Base-by-base conservation (phyloP, 2,329 filamentous ascomycete species). In the Ascochyta clinopodiicola region DNA sequence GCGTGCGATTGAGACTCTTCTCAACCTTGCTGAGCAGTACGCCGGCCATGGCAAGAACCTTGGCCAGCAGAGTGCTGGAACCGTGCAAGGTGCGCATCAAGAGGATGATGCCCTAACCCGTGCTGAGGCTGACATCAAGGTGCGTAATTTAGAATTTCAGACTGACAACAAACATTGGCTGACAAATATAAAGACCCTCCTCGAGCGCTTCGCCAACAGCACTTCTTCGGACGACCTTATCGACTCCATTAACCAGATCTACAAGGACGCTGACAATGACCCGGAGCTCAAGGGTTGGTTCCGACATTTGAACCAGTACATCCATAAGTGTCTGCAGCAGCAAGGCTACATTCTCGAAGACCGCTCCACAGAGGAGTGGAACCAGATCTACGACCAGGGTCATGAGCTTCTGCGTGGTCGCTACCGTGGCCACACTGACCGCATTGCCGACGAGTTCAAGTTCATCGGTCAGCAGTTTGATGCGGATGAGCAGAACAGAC, bases 161-260 rank as follows among this genome's bases (percentile, higher is more conserved):
- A 61, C 35, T 56, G 56, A 71, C 61, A 62, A 77, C 72, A 66
- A 73, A 68, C 67, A 77, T 68, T 76, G 77, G 79, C 82, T 85
- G 76, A 85, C 78, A 63, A 68, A 75, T 42, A 77, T 79, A 19
- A 82, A 91, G 86, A 91, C 87, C 8, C 82, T 99, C 19, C 88
- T 99, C 64, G 95, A 98, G 81, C 90, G 95, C 43, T 98, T 97
- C 68, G 95, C 95, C 72, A 98, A 99, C 76, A 88, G 88, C 70
- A 98, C 95, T 8, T 97, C 93, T 0, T 86, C 88, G 31, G 89
- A 96, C 61, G 91, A 96, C 63, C 80, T 98, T 4, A 92, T 95
- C 79, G 87, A 90, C 17, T 87, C 92, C 0, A 88, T 99, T 75
- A 88, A 92, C 64, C 84, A 87, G 61, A 88, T 99, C 66, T 98